Percentiles rank a stretch among this genome's conserved stretches.
Evolutionary conservation across 2,329 filamentous ascomycete genomes (phyloP).

Genomic region (Neopestalotiopsis sp.): DNA sequence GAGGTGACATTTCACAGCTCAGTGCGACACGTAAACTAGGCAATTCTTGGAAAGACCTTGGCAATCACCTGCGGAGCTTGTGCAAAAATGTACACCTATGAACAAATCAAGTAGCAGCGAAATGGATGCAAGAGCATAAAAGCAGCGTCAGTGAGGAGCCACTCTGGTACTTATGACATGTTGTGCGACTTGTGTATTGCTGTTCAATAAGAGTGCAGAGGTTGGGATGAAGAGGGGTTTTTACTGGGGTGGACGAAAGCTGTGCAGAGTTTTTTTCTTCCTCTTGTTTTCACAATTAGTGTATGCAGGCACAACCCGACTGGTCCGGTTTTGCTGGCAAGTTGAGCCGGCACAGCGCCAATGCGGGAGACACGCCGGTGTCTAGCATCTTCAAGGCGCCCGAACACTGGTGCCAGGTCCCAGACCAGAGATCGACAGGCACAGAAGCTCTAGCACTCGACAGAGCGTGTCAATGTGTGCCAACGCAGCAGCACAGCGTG

Average conservation of each 20-base stretch:
- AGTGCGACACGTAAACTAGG: slow-evolving; percentile 1
- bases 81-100: slow-evolving; percentile 6
- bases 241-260: neutral
- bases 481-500: neutral
- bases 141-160: neutral
- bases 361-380: slow-evolving; percentile 1
- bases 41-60: slow-evolving; percentile 4
- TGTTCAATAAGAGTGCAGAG: too few species aligned
- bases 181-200: neutral
- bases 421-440: slow-evolving; percentile 9
- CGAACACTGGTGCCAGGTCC: slow-evolving; percentile 3
- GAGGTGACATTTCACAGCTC: neutral
- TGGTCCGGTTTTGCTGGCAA: neutral
- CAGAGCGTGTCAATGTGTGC: slow-evolving; percentile 2
- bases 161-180: slow-evolving; percentile 7
- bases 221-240: neutral
- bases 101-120: slow-evolving; percentile 1
- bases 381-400: neutral
- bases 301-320: neutral
- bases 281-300: neutral
- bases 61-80: neutral
- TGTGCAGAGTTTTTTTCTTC: slow-evolving; percentile 3
- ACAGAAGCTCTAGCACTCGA: neutral
- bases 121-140: neutral
- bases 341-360: slow-evolving; percentile 3